Base-by-base conservation (phyloP, 2,329 filamentous ascomycete species). In the Alternaria atra region DNA sequence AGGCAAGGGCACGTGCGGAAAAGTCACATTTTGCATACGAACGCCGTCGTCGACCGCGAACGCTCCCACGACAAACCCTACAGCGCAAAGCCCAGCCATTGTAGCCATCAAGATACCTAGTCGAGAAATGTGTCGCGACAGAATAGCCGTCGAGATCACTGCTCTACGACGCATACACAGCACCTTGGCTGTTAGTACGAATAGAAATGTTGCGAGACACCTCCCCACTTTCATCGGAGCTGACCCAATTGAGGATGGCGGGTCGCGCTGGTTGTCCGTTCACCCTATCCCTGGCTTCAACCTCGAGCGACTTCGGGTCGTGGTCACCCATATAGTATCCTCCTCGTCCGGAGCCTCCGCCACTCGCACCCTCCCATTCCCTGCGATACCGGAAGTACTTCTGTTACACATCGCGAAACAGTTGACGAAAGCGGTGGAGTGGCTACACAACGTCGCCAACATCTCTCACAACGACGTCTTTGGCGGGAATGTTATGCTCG, bases 391-490 rank as follows among this genome's bases (percentile, higher is more conserved):
- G 6, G 46, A 40, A 13, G 37, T 13, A 1, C 20, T 57, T 6
- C 12, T 52, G 4, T 10, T 57, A 17, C 37, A 52, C 3, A 29
- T 52, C 17, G 30, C 54, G n/a, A 39, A 52, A 10, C 46, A 57
- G 15, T 13, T 57, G 6, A 39, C 40, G 1, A 3, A 29, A 3
- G 40, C 27, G 1, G 2, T 56, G 6, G 15, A n/a, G 3, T 51
- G 44, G 44, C 35, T 51, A 2, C 44, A 51, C 29, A 13, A 32
- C 17, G 2, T 15, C 2, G 20, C 44, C 23, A 39, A 43, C 2
- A 29, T 35, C 13, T 10, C 54, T 8, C 54, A 51, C 20, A n/a
- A 40, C 13, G 44, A 56, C 9, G 25, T 51, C 29, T 56, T 56
- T 4, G 35, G 25, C 5, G 53, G 25, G 25, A 56, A 56, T 35